These are phyloP conservation scores for Claviceps arundinis DNA, from an alignment of 2,329 filamentous ascomycete species.

Conservation along the genomic window DNA sequence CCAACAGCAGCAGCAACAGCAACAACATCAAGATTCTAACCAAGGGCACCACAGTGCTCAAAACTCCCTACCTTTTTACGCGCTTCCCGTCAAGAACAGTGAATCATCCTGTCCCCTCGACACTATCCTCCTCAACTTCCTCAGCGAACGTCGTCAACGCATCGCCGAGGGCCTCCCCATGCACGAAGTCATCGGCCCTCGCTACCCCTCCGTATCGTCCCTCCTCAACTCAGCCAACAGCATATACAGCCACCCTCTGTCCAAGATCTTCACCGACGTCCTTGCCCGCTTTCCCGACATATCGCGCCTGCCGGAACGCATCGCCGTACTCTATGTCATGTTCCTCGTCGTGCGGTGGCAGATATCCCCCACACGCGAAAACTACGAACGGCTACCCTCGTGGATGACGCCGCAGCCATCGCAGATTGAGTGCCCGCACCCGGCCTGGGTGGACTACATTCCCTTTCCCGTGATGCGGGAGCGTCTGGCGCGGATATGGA, in stretches of 20 bases:
- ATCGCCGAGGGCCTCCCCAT: slow-evolving; percentile 50
- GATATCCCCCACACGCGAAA: slow-evolving; percentile 64
- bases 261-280: slow-evolving; percentile 76
- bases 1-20: no score
- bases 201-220: slow-evolving; percentile 67
- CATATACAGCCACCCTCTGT: slow-evolving; percentile 58
- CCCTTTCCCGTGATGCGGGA: slow-evolving; percentile 71
- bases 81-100: slow-evolving; percentile 41
- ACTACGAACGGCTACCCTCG: slow-evolving; percentile 62
- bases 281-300: slow-evolving; percentile 73
- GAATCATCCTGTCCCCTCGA: slow-evolving; percentile 66
- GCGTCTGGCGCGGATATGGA: slow-evolving; percentile 38
- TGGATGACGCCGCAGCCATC: slow-evolving; percentile 55
- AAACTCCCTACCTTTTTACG: slow-evolving; percentile 9
- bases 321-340: slow-evolving; percentile 75
- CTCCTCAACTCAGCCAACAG: slow-evolving; percentile 58
- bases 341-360: slow-evolving; percentile 80
- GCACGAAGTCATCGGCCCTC: slow-evolving; percentile 57
- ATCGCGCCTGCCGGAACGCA: slow-evolving; percentile 63
- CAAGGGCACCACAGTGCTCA: slow-evolving; percentile 1
- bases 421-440: slow-evolving; percentile 56
- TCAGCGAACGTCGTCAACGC: slow-evolving; percentile 53
- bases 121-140: slow-evolving; percentile 65
- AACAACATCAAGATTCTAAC: not conserved
- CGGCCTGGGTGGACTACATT: slow-evolving; percentile 71